Percentiles rank a stretch among this genome's conserved stretches.
These are phyloP conservation scores for Podospora conica DNA, from an alignment of 495 filamentous ascomycete species.

Conservation along the genomic window DNA sequence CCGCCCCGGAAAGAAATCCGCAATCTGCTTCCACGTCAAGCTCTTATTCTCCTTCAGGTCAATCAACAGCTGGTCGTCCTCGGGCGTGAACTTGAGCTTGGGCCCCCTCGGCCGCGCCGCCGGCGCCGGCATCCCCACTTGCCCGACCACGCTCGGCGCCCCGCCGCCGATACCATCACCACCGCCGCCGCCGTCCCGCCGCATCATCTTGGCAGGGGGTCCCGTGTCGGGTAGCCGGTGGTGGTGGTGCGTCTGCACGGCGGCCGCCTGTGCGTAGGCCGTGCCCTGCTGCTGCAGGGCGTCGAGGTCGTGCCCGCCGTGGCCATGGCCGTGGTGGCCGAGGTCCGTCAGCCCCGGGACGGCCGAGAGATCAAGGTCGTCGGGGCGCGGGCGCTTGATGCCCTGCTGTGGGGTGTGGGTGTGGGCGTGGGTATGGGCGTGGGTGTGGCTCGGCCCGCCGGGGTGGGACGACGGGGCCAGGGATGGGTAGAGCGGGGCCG, in stretches of 20 bases:
- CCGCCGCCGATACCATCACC: constrained; percentile 42
- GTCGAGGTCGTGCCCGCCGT: constrained; percentile 30
- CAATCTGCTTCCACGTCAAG: constrained; percentile 93
- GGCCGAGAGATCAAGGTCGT: constrained; percentile 43
- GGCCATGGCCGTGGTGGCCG: constrained; percentile 27
- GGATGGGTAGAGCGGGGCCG: constrained; percentile 41
- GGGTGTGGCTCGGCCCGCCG: background rate
- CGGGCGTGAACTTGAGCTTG: constrained; percentile 83
- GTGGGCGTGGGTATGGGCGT: constrained; percentile 4
- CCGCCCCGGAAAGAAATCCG: constrained; percentile 85
- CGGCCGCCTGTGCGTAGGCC: constrained; percentile 36
- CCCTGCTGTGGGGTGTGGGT: constrained; percentile 36
- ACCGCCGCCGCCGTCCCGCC: constrained; percentile 43
- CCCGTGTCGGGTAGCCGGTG: constrained; percentile 64
- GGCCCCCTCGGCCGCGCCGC: constrained; percentile 71
- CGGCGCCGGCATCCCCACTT: constrained; percentile 75
- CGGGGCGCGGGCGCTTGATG: constrained; percentile 41
- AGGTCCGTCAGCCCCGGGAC: constrained; percentile 44
- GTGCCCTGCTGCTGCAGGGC: constrained; percentile 45
- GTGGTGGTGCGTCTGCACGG: constrained; percentile 58
- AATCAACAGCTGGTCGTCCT: constrained; percentile 77
- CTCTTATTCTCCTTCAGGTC: constrained; percentile 89
- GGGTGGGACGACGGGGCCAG: constrained; percentile 23
- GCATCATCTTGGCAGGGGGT: constrained; percentile 50
- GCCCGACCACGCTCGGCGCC: constrained; percentile 68